A percentile compares a stretch with the other conserved stretches of the same genome.
phyloP scores from a whole-genome alignment of 2,329 filamentous ascomycete species.

The Epichloe aotearoae region DNA sequence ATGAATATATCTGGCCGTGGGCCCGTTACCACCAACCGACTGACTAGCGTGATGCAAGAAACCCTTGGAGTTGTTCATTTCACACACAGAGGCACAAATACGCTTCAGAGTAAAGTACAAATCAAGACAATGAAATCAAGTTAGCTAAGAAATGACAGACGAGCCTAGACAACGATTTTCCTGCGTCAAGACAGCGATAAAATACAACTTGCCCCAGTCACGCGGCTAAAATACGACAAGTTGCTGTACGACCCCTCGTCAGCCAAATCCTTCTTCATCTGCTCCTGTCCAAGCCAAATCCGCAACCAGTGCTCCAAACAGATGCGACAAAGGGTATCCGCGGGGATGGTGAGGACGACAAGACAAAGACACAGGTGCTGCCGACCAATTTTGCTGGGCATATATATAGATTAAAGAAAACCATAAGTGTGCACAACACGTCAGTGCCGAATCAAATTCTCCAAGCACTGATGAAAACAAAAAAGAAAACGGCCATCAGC shows the following conservation, averaged over 20 bases:
- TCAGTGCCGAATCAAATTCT: constrained; percentile 2
- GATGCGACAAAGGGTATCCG: constrained; percentile 17
- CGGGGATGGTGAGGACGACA: constrained; percentile 13
- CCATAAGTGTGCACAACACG: constrained; percentile 8
- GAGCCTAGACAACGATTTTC: constrained; percentile 16
- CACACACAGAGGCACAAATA: constrained; percentile 3
- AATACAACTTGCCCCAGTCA: constrained; percentile 19
- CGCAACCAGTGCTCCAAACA: constrained; percentile 19
- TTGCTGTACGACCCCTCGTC: constrained; percentile 16
- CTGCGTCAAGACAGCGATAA: constrained; percentile 19
- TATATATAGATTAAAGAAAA: constrained; percentile 10
- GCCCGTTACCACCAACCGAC: no score
- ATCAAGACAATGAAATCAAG: constrained; percentile 22
- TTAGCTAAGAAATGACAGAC: constrained; percentile 26
- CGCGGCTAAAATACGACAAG: constrained; percentile 28
- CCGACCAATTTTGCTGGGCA: constrained; percentile 9
- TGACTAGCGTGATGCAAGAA: no score
- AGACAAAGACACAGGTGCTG: constrained; percentile 5
- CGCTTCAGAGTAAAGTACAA: constrained; percentile 5
- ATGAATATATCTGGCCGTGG: no score
- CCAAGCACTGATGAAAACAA: constrained; percentile 5
- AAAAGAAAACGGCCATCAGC: constrained; percentile 7
- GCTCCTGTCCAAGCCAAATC: constrained; percentile 21
- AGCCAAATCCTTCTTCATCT: constrained; percentile 18
- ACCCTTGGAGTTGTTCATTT: neutral